Evolutionary conservation across 805 yeast species (phyloP).

Genomic region (Hanseniaspora osmophila): DNA sequence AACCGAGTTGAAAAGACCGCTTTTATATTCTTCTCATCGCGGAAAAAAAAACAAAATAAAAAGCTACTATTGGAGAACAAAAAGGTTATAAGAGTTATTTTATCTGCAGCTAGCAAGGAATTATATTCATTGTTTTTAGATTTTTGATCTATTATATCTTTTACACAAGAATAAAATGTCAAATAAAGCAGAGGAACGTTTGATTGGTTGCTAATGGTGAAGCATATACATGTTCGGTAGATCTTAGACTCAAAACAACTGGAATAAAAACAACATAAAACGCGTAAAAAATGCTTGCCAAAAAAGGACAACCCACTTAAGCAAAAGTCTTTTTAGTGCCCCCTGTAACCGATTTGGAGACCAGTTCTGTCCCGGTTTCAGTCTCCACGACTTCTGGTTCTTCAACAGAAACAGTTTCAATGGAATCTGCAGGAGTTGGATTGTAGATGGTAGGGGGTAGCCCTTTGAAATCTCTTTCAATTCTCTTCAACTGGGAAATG

Average conservation of each 20-base stretch:
- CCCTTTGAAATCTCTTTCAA: slow-evolving; percentile 69
- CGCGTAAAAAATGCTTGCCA: not conserved
- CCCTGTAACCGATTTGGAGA: slow-evolving; percentile 15
- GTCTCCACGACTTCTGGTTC: slow-evolving; percentile 4
- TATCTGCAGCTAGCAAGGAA: too few relatives aligned
- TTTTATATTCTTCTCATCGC: not conserved
- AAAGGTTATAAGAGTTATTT: too few relatives aligned
- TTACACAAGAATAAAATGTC: too few relatives aligned
- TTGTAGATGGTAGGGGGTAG: slow-evolving; percentile 42
- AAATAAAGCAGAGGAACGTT: too few relatives aligned
- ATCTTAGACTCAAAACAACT: too few relatives aligned
- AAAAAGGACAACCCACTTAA: not conserved
- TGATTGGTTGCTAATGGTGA: too few relatives aligned
- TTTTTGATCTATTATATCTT: too few relatives aligned
- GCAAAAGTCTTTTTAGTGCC: slow-evolving; percentile 18
- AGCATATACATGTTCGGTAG: not conserved
- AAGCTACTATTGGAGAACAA: too few relatives aligned
- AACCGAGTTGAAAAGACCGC: not conserved
- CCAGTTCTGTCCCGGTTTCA: slow-evolving; percentile 6
- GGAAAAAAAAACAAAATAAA: not conserved
- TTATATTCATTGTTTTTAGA: too few relatives aligned
- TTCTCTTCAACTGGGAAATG: slow-evolving; percentile 48
- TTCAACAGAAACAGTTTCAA: not conserved
- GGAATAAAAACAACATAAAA: not conserved
- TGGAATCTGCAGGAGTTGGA: not conserved